Evolutionary conservation across 306 rosid genomes (phyloP).

Genomic region (Acacia melanoxylon): DNA sequence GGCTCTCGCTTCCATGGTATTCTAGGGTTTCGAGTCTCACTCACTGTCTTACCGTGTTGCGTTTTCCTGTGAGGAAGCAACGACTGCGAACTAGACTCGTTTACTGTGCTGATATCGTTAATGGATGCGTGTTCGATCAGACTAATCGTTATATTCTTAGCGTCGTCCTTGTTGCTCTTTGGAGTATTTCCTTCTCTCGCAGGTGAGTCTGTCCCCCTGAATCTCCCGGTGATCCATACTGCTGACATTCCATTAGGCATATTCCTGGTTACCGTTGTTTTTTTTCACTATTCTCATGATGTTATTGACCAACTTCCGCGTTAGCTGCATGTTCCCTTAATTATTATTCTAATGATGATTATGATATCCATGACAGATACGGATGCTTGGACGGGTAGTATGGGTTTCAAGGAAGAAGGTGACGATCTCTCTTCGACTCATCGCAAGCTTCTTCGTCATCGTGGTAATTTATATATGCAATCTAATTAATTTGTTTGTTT

Average conservation of each 20-base stretch:
- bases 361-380: conserved; percentile 27
- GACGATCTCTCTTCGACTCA: conserved; percentile 23
- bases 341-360: neutral
- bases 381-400: neutral
- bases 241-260: neutral
- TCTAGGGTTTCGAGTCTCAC: conserved; percentile 9
- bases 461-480: conserved; percentile 24
- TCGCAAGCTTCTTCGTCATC: conserved; percentile 56
- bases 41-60: neutral
- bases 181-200: conserved; percentile 21
- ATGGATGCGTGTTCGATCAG: conserved; percentile 11
- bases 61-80: neutral
- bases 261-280: neutral
- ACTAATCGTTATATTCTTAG: neutral
- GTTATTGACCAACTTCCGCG: neutral
- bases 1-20: conserved; percentile 2
- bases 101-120: neutral
- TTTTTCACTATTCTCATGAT: neutral
- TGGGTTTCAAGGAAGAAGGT: conserved; percentile 8
- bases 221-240: neutral
- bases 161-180: conserved; percentile 18
- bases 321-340: neutral
- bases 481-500: neutral
- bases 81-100: neutral
- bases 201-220: conserved; percentile 18